Conservation (phyloP, 352 stramenopile genomes). For the Poterioochromonas sp. region DNA sequence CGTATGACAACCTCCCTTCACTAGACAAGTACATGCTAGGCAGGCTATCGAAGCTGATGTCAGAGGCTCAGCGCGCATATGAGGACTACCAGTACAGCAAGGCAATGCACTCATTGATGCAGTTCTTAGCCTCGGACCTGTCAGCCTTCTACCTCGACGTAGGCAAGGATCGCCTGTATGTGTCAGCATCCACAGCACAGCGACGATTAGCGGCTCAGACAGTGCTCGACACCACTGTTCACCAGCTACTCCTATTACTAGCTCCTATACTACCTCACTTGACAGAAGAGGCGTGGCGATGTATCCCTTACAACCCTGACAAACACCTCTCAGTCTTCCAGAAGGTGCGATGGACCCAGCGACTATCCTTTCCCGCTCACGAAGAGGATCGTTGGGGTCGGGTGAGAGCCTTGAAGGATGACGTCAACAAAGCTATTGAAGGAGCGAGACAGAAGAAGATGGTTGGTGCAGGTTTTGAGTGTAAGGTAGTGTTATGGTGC, state of each 20-base stretch:
- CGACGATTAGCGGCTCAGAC: constrained; percentile 74
- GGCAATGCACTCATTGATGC: constrained; percentile 71
- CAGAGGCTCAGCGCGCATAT: constrained; percentile 68
- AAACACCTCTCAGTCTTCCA: constrained; percentile 56
- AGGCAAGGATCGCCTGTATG: constrained; percentile 92
- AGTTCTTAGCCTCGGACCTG: constrained; percentile 81
- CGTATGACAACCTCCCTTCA: constrained; percentile 74
- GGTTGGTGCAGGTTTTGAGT: constrained; percentile 63
- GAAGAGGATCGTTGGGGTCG: constrained; percentile 62
- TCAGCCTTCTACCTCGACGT: constrained; percentile 96
- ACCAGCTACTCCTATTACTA: constrained; percentile 58
- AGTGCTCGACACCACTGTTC: constrained; percentile 59
- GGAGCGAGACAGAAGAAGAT: constrained; percentile 56
- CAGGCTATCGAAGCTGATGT: constrained; percentile 63
- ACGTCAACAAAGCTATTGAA: constrained; percentile 68
- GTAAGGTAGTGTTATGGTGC: constrained; percentile 52
- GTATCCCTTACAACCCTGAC: constrained; percentile 56
- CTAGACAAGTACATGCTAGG: constrained; percentile 93
- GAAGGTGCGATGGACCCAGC: constrained; percentile 45
- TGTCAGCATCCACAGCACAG: constrained; percentile 66
- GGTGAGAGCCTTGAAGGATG: constrained; percentile 70
- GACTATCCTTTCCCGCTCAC: too few relatives aligned
- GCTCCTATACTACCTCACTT: constrained; percentile 87
- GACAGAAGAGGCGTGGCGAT: constrained; percentile 88
- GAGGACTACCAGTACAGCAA: constrained; percentile 75